These are phyloP conservation scores for Pistacia atlantica DNA, from an alignment of 345 rosid species.

Conservation along the genomic window DNA sequence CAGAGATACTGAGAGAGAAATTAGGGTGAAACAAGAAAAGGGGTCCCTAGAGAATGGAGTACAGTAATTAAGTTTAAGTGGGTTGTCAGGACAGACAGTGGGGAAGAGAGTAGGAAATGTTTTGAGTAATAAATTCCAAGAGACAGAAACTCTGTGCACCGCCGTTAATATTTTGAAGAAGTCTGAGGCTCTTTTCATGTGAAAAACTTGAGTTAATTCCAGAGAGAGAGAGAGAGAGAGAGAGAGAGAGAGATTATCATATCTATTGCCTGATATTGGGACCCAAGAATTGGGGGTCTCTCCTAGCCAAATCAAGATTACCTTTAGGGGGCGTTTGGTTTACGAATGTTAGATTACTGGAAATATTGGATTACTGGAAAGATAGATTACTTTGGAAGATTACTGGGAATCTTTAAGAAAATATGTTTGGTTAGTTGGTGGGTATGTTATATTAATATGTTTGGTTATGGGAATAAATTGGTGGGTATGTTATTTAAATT, in stretches of 20 bases:
- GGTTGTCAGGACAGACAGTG: neutral
- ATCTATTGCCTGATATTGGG: neutral
- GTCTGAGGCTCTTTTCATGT: conserved; percentile 16
- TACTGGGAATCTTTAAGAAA: too few relatives aligned
- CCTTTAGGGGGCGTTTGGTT: too few relatives aligned
- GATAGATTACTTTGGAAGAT: too few relatives aligned
- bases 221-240: neutral
- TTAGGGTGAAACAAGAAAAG: conserved; percentile 7
- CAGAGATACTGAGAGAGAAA: conserved; percentile 21
- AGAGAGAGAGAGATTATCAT: too few relatives aligned
- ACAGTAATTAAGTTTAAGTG: neutral
- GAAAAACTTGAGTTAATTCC: conserved; percentile 11
- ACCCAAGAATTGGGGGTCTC: conserved; percentile 9
- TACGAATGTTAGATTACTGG: too few relatives aligned
- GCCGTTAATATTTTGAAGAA: conserved; percentile 16
- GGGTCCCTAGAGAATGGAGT: conserved; percentile 1
- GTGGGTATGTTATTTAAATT: too few relatives aligned
- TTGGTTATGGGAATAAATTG: too few relatives aligned
- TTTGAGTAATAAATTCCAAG: conserved; percentile 33
- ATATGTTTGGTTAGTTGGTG: too few relatives aligned
- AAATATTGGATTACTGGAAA: too few relatives aligned
- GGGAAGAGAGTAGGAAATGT: conserved; percentile 20
- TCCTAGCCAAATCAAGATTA: conserved; percentile 1
- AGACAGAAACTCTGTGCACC: conserved; percentile 13
- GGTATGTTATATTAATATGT: too few relatives aligned